Evolutionary conservation across 805 yeast species (phyloP).

Genomic region (Wickerhamiella kurtzmanii): DNA sequence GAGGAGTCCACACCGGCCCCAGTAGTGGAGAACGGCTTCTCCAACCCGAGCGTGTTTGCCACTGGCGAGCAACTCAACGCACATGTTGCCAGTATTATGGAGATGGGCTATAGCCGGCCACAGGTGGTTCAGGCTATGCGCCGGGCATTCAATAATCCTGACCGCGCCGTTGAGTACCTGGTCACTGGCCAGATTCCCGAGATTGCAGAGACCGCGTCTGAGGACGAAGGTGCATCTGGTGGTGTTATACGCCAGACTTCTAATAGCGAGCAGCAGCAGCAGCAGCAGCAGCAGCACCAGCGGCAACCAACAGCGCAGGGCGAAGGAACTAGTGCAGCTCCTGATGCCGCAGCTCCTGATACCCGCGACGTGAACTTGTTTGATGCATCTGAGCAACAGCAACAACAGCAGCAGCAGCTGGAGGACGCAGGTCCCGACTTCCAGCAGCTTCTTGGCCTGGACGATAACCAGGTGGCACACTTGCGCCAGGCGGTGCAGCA

Average conservation of each 20-base stretch:
- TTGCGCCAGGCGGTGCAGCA: conserved; percentile 68
- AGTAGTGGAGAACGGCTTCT: conserved; percentile 10
- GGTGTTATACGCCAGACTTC: too few relatives aligned
- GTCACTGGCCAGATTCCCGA: conserved; percentile 76
- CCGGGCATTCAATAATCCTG: conserved; percentile 95
- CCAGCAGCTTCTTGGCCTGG: conserved; percentile 28
- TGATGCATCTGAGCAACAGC: conserved; percentile 26
- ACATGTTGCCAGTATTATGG: conserved; percentile 72
- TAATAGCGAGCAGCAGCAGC: conserved; percentile 14
- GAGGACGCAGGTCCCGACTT: conserved; percentile 25
- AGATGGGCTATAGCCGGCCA: conserved; percentile 85
- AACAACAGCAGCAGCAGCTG: conserved; percentile 24
- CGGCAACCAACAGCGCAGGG: not conserved
- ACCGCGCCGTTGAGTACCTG: conserved; percentile 91
- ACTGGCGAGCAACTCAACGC: conserved; percentile 63
- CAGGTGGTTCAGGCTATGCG: conserved; percentile 83
- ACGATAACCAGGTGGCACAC: conserved; percentile 37
- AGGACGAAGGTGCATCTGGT: conserved; percentile 18
- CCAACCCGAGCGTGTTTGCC: conserved; percentile 34
- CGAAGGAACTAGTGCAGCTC: not conserved
- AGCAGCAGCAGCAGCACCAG: not conserved
- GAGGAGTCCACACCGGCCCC: conserved; percentile 19
- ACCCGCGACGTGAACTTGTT: conserved; percentile 29
- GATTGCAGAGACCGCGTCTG: conserved; percentile 23
- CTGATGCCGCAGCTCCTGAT: conserved; percentile 6